Conservation (phyloP, 75 land plant species). For the Selaginella moellendorffii region DNA sequence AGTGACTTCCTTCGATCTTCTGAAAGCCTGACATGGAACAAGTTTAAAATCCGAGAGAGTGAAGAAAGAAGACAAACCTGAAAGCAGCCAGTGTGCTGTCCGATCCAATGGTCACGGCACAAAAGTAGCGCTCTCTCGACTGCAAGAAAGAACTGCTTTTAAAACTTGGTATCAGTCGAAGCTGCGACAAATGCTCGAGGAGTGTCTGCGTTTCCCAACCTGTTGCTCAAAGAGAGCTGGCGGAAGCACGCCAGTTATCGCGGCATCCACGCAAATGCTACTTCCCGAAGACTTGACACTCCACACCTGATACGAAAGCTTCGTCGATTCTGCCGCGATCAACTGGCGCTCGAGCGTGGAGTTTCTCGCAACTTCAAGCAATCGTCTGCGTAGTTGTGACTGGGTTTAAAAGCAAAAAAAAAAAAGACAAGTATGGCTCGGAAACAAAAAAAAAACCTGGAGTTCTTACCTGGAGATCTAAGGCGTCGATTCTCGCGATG, state of each 20-base stretch:
- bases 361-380: slow-evolving; percentile 28
- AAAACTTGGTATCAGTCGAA: not conserved
- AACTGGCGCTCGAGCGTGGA: slow-evolving; percentile 12
- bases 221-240: slow-evolving; percentile 85
- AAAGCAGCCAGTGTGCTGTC: slow-evolving; percentile 87
- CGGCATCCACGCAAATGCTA: slow-evolving; percentile 63
- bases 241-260: slow-evolving; percentile 70
- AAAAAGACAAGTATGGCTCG: not conserved
- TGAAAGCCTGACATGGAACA: slow-evolving; percentile 44
- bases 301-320: slow-evolving; percentile 72
- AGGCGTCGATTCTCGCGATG: not conserved
- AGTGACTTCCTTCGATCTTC: slow-evolving; percentile 65
- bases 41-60: not conserved
- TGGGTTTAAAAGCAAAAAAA: no score
- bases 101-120: slow-evolving; percentile 76
- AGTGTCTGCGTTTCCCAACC: slow-evolving; percentile 23
- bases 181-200: not conserved
- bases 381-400: slow-evolving; percentile 32
- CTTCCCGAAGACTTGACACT: slow-evolving; percentile 42
- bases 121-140: slow-evolving; percentile 70
- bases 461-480: not conserved
- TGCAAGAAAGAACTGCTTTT: slow-evolving; percentile 31
- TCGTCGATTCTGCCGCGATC: slow-evolving; percentile 19
- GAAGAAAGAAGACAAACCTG: slow-evolving; percentile 29
- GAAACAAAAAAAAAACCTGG: not conserved